A percentile compares a stretch with the other conserved stretches of the same genome.
These are phyloP conservation scores for Ampelomyces quisqualis DNA, from an alignment of 2,329 filamentous ascomycete genomes.

Conservation along the genomic window DNA sequence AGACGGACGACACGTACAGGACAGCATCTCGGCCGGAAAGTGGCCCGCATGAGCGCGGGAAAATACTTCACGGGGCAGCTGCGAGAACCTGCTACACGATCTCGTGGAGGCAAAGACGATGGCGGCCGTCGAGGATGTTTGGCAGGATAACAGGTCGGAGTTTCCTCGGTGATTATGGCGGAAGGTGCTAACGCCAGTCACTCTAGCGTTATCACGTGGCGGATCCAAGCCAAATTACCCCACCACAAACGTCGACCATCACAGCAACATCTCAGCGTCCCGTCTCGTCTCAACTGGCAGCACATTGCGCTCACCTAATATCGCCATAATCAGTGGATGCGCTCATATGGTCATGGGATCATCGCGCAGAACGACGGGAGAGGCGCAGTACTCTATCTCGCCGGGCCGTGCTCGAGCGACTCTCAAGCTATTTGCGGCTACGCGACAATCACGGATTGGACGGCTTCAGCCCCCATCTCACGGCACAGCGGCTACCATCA, in stretches of 20 bases:
- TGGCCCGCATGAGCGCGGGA: no score
- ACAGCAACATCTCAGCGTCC: slow-evolving; percentile 30
- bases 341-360: background rate
- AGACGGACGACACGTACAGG: no score
- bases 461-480: slow-evolving; percentile 40
- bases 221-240: slow-evolving; percentile 31
- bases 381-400: slow-evolving; percentile 27
- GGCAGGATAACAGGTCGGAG: no score
- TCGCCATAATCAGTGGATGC: background rate
- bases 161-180: slow-evolving; percentile 15
- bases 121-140: no score
- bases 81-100: no score
- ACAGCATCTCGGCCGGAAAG: no score
- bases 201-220: slow-evolving; percentile 36
- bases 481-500: slow-evolving; percentile 43
- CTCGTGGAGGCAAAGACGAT: no score
- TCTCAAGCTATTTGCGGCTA: slow-evolving; percentile 43
- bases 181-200: slow-evolving; percentile 6
- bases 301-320: slow-evolving; percentile 8
- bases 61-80: no score
- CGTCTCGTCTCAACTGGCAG: background rate
- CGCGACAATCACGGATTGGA: slow-evolving; percentile 46
- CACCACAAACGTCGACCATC: slow-evolving; percentile 32
- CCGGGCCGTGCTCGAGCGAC: slow-evolving; percentile 38
- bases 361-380: slow-evolving; percentile 13